Evolutionary conservation across 2,329 filamentous ascomycete genomes (phyloP), one percentile per base, ranked within the genome.

Genomic region (Arthrobotrys entomopaga): DNA sequence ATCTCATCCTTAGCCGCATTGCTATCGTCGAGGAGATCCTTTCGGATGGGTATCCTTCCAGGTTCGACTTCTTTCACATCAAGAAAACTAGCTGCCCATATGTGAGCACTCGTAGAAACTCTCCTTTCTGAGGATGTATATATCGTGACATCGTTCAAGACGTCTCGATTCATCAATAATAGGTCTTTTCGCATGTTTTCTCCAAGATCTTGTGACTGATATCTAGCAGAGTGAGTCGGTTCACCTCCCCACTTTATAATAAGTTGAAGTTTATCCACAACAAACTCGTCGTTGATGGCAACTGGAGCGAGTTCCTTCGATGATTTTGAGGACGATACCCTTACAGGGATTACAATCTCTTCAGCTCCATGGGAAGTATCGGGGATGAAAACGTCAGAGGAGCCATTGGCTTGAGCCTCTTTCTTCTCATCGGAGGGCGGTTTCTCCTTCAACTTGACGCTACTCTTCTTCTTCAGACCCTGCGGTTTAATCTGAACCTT

Each of bases 191-290:
- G 88, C 91, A 98, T 96, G 80, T 93, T 97, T 78, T 96, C 89
- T 16, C 94, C 95, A 8, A 99, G 87, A 80, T 99, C 96, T 78
- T 97, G 93, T 0, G 95, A 89, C 82, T 99, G 95, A 80, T 99
- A 98, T 58, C 95, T 88, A 34, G 95, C 96, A 26, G 95, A 97
- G 82, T 99, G 96, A 0, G 95, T 99, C 11, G 96, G 95, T 81
- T 99, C 95, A 46, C 95, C 95, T 77, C 95, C 95, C 96, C 95
- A 99, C 80, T 99, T 99, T 82, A 99, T 95, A 78, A 99, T 96
- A 43, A 99, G 87, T 81, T 99, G 95, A 38, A 99, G 84, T 82
- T 99, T 99, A 81, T 99, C 96, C 1, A 99, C 86, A 0, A 97
- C 90, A 56, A 98, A 86, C 79, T 93, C 93, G 80, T 98, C 93